Evolutionary conservation across 1,284 basidiomycete species (phyloP).

Genomic region (Ceratobasidium papillatum): DNA sequence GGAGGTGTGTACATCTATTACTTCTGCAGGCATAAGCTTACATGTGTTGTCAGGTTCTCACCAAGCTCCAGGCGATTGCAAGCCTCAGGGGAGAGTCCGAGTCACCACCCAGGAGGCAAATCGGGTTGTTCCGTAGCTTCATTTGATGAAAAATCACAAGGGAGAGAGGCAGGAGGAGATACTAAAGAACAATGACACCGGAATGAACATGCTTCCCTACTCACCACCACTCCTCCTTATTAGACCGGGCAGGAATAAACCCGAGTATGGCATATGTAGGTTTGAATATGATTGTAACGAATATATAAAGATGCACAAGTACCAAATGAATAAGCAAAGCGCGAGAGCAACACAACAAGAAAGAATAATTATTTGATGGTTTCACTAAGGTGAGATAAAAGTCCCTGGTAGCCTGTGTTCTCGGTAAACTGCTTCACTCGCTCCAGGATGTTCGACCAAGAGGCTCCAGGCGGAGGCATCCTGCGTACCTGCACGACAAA

Average conservation of each 20-base stretch:
- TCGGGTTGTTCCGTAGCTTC: slow-evolving; percentile 76
- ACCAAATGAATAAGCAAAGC: background rate
- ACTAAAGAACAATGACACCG: background rate
- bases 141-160: slow-evolving; percentile 52
- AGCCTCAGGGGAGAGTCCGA: slow-evolving; percentile 81
- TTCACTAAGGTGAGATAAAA: slow-evolving; percentile 10
- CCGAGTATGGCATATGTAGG: slow-evolving; percentile 12
- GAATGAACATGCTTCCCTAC: slow-evolving; percentile 23
- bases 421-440: slow-evolving; percentile 4
- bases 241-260: slow-evolving; percentile 2
- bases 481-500: slow-evolving; percentile 26
- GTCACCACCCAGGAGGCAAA: slow-evolving; percentile 69
- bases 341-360: background rate
- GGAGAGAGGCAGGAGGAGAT: background rate
- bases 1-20: slow-evolving; percentile 64
- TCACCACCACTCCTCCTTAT: slow-evolving; percentile 21
- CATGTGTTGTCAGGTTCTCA: slow-evolving; percentile 72
- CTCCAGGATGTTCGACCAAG: slow-evolving; percentile 20
- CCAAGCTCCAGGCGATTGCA: slow-evolving; percentile 85
- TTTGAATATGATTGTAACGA: slow-evolving; percentile 25
- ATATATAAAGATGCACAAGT: slow-evolving; percentile 23
- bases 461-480: slow-evolving; percentile 15
- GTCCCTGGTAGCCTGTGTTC: slow-evolving; percentile 2
- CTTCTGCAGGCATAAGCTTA: slow-evolving; percentile 7
- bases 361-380: slow-evolving; percentile 13